These are phyloP conservation scores for Sugiyamaella chiloensis DNA, from an alignment of 805 yeast genomes.

Conservation along the genomic window DNA sequence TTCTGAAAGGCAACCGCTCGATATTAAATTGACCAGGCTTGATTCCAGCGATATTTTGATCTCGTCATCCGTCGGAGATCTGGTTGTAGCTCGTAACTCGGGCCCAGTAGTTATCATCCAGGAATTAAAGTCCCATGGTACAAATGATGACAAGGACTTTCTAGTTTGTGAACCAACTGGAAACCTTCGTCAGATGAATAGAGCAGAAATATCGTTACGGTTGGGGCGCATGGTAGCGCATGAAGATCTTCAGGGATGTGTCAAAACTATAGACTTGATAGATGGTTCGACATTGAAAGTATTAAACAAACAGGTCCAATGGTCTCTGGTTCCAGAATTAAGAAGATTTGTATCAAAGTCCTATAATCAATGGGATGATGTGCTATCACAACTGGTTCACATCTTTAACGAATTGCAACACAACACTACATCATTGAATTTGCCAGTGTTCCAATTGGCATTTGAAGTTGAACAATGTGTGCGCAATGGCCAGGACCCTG, in stretches of 20 bases:
- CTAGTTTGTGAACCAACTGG: constrained; percentile 16
- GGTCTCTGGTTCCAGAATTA: constrained; percentile 2
- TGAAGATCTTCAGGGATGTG: not conserved
- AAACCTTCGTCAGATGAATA: constrained; percentile 4
- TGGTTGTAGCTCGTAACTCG: not conserved
- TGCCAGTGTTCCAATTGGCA: constrained; percentile 19
- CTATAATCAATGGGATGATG: constrained; percentile 5
- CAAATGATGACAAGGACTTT: constrained; percentile 2
- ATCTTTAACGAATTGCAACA: not conserved
- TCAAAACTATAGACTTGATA: not conserved
- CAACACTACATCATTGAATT: constrained; percentile 3
- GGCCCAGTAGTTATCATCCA: constrained; percentile 11
- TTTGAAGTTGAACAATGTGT: constrained; percentile 11
- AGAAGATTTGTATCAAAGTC: not conserved
- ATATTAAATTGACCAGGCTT: not conserved
- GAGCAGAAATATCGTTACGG: constrained; percentile 8
- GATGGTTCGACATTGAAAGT: constrained; percentile 1
- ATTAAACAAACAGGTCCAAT: not conserved
- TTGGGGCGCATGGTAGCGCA: constrained; percentile 6
- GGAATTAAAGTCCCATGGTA: not conserved
- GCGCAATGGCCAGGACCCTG: not conserved
- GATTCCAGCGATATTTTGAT: not conserved
- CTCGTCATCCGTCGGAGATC: constrained; percentile 3
- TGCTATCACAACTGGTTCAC: constrained; percentile 2
- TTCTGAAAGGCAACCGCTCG: not conserved